These are phyloP conservation scores for Maudiozyma humilis DNA, from an alignment of 1,139 yeast species.

Conservation along the genomic window DNA sequence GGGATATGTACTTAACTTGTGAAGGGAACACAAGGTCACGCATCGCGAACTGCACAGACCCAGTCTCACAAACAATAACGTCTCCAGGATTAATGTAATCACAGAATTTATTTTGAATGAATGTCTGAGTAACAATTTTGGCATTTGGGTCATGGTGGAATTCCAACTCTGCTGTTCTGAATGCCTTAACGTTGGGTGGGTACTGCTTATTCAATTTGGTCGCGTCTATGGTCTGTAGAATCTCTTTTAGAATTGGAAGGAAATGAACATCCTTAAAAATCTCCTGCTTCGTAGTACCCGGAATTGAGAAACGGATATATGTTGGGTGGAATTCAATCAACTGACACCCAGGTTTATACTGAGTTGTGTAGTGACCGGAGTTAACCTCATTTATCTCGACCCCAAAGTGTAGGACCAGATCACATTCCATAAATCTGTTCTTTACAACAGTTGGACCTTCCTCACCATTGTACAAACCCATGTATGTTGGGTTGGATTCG, in stretches of 20 bases:
- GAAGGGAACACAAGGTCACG: constrained; percentile 55
- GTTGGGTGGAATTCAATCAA: constrained; percentile 34
- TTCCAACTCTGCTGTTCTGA: constrained; percentile 8
- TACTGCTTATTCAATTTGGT: constrained; percentile 25
- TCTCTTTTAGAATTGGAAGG: constrained; percentile 38
- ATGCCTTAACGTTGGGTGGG: constrained; percentile 7
- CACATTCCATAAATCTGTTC: constrained; percentile 30
- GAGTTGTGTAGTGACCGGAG: constrained; percentile 39
- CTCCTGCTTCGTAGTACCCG: constrained; percentile 11
- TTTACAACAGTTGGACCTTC: constrained; percentile 16
- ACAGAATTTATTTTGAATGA: constrained; percentile 16
- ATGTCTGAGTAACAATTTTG: constrained; percentile 18
- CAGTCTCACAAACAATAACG: constrained; percentile 64
- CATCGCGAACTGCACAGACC: constrained; percentile 66
- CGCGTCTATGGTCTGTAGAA: constrained; percentile 33
- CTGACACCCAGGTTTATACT: constrained; percentile 24
- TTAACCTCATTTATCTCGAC: constrained; percentile 47
- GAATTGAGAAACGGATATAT: constrained; percentile 36
- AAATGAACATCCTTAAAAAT: constrained; percentile 36
- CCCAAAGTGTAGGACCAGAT: constrained; percentile 47
- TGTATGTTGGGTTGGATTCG: constrained; percentile 49
- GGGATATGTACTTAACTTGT: constrained; percentile 47
- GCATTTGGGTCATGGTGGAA: constrained; percentile 21
- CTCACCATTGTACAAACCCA: constrained; percentile 47
- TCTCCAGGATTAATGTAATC: constrained; percentile 47